Evolutionary conservation across 1,284 basidiomycete genomes (phyloP).

Genomic region (Marasmius tenuissimus): DNA sequence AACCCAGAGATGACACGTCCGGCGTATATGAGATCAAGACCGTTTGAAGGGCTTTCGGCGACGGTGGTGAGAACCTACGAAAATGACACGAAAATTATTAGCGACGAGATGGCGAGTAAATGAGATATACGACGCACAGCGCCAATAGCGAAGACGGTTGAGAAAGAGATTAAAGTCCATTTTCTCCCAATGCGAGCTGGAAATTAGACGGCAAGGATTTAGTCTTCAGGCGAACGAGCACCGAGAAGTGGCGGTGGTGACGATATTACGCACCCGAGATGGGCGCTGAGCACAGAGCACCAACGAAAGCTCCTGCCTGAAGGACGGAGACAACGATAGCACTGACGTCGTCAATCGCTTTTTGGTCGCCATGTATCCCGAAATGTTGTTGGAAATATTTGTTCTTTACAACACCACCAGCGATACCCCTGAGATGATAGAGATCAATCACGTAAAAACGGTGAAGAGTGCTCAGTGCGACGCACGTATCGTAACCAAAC

Average conservation of each 20-base stretch:
- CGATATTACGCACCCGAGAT: conserved; percentile 38
- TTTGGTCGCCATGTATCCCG: conserved; percentile 37
- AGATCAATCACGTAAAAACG: conserved; percentile 2
- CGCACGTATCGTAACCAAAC: conserved; percentile 76
- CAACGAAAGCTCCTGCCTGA: conserved; percentile 71
- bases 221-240: neutral
- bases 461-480: conserved; percentile 14
- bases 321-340: conserved; percentile 68
- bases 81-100: neutral
- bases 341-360: conserved; percentile 38
- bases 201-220: neutral
- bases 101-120: too few relatives aligned
- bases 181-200: conserved; percentile 48
- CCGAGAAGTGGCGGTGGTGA: neutral
- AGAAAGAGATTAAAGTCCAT: conserved; percentile 49
- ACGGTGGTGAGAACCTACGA: conserved; percentile 7
- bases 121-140: conserved; percentile 39
- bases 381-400: conserved; percentile 57
- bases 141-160: conserved; percentile 56
- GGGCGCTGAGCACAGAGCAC: conserved; percentile 57
- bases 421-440: conserved; percentile 27
- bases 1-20: conserved; percentile 59
- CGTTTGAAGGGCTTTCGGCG: conserved; percentile 41
- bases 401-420: conserved; percentile 64
- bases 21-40: conserved; percentile 55